phyloP scores from a whole-genome alignment of 441 rosid genomes.

The Pelargonium exstipulatum region DNA sequence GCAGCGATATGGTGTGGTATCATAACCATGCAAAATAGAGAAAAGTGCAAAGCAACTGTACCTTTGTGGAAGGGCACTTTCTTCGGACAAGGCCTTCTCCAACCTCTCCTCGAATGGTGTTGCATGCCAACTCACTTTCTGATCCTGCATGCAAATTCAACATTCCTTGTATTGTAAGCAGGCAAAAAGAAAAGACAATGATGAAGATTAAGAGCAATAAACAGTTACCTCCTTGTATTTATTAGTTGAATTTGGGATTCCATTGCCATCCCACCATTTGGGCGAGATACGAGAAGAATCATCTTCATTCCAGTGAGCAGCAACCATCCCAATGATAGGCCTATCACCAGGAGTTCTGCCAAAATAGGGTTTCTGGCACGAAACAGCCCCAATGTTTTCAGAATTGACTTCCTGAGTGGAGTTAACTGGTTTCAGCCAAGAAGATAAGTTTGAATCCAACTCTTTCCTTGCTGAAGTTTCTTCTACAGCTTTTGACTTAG shows the following conservation, averaged over 20 bases:
- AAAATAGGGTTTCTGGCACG: conserved; percentile 27
- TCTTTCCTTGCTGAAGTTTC: conserved; percentile 8
- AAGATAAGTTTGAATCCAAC: conserved; percentile 47
- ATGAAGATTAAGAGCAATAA: background rate
- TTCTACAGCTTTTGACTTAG: conserved; percentile 20
- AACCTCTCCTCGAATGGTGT: conserved; percentile 95
- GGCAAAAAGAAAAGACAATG: background rate
- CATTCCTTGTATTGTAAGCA: conserved; percentile 9
- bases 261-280: conserved; percentile 97
- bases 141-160: conserved; percentile 54
- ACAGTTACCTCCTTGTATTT: conserved; percentile 82
- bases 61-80: conserved; percentile 53
- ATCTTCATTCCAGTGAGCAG: conserved; percentile 79
- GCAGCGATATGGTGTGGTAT: conserved; percentile 2
- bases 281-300: conserved; percentile 43
- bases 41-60: conserved; percentile 22
- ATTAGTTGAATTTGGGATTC: conserved; percentile 91
- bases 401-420: conserved; percentile 22
- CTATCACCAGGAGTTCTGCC: conserved; percentile 59
- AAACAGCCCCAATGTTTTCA: conserved; percentile 20
- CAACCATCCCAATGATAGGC: conserved; percentile 81
- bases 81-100: conserved; percentile 86
- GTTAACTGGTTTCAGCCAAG: conserved; percentile 36
- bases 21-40: background rate
- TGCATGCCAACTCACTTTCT: conserved; percentile 96